Evolutionary conservation across 768 basidiomycete species (phyloP).

Genomic region (Hydnomerulius pinastri): DNA sequence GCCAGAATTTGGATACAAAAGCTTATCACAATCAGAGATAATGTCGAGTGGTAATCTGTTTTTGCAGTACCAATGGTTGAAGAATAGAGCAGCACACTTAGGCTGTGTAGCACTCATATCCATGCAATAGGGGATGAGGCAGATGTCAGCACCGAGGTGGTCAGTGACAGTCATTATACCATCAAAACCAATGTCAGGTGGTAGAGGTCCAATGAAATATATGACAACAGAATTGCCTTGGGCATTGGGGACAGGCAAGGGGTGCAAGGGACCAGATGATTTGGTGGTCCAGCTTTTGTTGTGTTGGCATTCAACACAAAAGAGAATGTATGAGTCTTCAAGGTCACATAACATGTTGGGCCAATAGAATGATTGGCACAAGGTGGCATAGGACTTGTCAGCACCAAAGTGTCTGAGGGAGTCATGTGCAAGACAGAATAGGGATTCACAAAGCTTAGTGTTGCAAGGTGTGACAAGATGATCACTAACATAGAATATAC

Average conservation of each 20-base stretch:
- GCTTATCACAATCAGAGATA: constrained; percentile 34
- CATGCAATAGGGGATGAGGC: constrained; percentile 1
- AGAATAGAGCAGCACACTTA: constrained; percentile 22
- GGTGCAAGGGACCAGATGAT: constrained; percentile 18
- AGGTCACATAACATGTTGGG: constrained; percentile 25
- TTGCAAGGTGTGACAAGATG: background rate
- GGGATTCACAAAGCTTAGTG: background rate
- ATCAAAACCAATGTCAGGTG: constrained; percentile 29
- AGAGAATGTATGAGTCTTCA: constrained; percentile 21
- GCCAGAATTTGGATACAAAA: constrained; percentile 38
- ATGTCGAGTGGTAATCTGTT: constrained; percentile 33
- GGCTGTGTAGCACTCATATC: constrained; percentile 16
- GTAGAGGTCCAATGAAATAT: constrained; percentile 37
- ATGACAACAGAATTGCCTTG: constrained; percentile 23
- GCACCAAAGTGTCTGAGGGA: constrained; percentile 16
- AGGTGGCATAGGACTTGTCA: constrained; percentile 8
- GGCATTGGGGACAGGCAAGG: constrained; percentile 18
- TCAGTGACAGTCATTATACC: constrained; percentile 25
- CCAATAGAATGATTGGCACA: constrained; percentile 26
- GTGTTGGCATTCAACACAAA: constrained; percentile 24
- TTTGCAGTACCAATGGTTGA: constrained; percentile 32
- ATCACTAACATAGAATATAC: constrained; percentile 6
- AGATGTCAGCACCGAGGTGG: constrained; percentile 23
- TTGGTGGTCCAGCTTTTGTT: constrained; percentile 21
- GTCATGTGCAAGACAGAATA: constrained; percentile 16